A percentile compares a stretch with the other conserved stretches of the same genome.
Conservation (phyloP, 2,329 filamentous ascomycete genomes). For the Colletotrichum phormii region DNA sequence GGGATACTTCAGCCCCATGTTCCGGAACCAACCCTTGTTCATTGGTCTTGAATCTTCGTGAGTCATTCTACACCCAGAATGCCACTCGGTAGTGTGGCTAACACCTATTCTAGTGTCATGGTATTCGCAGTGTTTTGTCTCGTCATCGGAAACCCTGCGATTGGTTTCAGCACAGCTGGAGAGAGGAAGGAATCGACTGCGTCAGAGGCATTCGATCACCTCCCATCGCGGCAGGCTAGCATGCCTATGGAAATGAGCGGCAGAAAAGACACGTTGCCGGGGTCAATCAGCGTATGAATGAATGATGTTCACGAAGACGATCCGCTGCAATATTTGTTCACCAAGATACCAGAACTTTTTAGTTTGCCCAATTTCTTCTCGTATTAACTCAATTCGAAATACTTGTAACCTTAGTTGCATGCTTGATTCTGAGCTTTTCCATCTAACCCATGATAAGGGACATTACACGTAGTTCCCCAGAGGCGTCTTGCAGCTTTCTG, state of each 20-base stretch:
- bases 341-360: not conserved
- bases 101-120: conserved; percentile 13
- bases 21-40: conserved; percentile 56
- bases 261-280: not conserved
- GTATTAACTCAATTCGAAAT: not conserved
- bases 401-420: not conserved
- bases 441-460: not conserved
- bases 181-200: not conserved
- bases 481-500: too few species aligned
- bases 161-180: conserved; percentile 1
- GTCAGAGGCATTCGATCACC: not conserved
- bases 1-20: conserved; percentile 63
- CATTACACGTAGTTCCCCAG: too few species aligned
- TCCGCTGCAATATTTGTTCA: not conserved
- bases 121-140: conserved; percentile 24
- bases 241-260: not conserved
- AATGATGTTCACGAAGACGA: not conserved
- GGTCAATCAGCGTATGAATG: not conserved
- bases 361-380: not conserved
- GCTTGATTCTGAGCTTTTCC: not conserved
- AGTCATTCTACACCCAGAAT: not conserved
- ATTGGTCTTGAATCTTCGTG: conserved; percentile 55
- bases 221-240: not conserved
- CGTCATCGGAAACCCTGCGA: conserved; percentile 24
- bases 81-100: not conserved